A percentile compares a stretch with the other conserved stretches of the same genome.
Evolutionary conservation across 768 basidiomycete genomes (phyloP).

Genomic region (Lactarius quietus): DNA sequence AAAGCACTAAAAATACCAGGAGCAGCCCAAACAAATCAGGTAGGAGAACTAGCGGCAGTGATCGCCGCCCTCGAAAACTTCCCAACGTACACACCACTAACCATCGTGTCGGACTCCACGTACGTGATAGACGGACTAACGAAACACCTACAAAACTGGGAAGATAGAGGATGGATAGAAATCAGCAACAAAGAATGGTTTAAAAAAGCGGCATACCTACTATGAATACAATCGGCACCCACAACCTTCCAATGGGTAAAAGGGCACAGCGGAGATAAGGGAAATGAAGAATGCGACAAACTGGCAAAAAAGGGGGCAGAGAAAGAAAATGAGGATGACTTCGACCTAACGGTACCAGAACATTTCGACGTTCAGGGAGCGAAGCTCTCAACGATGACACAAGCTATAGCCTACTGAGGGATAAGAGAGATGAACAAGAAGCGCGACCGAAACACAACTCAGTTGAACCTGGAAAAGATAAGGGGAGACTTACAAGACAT

Average conservation of each 20-base stretch:
- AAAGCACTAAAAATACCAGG: not conserved
- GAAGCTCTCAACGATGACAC: not conserved
- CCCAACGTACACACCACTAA: not conserved
- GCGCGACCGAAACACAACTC: no score
- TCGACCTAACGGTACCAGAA: not conserved
- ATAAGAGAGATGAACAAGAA: not conserved
- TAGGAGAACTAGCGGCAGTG: not conserved
- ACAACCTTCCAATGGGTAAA: slow-evolving; percentile 4
- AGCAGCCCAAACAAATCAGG: not conserved
- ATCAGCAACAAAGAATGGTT: not conserved
- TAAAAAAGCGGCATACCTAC: not conserved
- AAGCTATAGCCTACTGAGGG: not conserved
- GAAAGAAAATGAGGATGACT: not conserved
- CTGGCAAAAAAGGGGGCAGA: not conserved
- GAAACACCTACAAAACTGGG: not conserved
- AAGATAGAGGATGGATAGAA: not conserved
- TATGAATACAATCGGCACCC: not conserved
- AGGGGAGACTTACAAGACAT: not conserved
- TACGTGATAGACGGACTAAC: not conserved
- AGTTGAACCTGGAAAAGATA: not conserved
- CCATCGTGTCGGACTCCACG: not conserved
- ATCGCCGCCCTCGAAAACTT: not conserved
- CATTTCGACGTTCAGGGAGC: not conserved
- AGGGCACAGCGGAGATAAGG: not conserved
- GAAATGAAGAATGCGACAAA: not conserved